Evolutionary conservation across 1,284 basidiomycete species (phyloP).

Genomic region (Ustanciosporium gigantosporum): DNA sequence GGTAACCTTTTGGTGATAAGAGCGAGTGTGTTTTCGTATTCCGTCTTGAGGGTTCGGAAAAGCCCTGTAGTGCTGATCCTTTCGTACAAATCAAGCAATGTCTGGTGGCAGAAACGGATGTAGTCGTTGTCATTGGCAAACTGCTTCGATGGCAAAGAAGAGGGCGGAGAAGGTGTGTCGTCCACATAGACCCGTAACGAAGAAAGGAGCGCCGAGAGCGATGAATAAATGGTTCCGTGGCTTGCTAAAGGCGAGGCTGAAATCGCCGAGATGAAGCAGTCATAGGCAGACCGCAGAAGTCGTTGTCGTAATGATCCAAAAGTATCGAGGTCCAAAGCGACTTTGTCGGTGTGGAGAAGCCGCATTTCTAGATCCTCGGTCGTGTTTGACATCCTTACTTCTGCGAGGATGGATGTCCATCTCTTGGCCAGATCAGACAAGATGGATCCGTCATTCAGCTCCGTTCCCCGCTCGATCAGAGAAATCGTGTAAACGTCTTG

Average conservation of each 20-base stretch:
- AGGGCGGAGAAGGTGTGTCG: conserved; percentile 14
- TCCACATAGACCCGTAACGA: conserved; percentile 22
- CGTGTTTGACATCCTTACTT: no score
- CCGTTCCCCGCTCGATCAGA: conserved; percentile 4
- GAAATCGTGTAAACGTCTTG: conserved; percentile 38
- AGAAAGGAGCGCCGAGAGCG: conserved; percentile 31
- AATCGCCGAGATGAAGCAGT: background rate
- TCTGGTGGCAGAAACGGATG: background rate
- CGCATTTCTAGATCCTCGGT: no score
- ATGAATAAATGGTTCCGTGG: conserved; percentile 14
- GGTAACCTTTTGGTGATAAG: background rate
- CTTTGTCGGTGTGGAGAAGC: no score
- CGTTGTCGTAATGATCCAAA: conserved; percentile 2
- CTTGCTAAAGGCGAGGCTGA: background rate
- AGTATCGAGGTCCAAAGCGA: conserved; percentile 10
- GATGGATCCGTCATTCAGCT: background rate
- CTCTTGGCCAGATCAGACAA: background rate
- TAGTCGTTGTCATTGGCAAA: background rate
- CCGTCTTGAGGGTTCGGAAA: background rate
- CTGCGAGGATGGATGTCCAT: background rate
- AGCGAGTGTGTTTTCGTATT: background rate
- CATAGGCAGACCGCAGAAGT: conserved; percentile 5
- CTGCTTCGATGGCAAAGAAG: background rate
- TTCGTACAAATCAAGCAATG: background rate
- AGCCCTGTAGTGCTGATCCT: background rate